These are phyloP conservation scores for Pyrenophora seminiperda DNA, from an alignment of 2,329 filamentous ascomycete genomes.

Conservation along the genomic window DNA sequence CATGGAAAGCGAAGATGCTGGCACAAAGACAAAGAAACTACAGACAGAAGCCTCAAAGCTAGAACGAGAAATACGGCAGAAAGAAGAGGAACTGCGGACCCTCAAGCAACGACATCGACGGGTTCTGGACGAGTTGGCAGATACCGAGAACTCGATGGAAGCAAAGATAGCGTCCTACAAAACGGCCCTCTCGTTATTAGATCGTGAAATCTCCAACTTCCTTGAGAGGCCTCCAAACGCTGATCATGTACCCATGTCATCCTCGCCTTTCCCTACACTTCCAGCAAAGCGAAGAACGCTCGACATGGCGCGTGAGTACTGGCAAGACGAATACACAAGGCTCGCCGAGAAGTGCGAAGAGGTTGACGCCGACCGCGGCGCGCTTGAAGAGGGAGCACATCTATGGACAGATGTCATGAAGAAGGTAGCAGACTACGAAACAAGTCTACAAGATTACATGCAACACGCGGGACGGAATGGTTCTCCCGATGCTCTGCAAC, in stretches of 20 bases:
- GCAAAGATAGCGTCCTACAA: constrained; percentile 74
- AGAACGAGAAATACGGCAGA: constrained; percentile 66
- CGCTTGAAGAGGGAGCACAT: constrained; percentile 68
- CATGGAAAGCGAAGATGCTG: constrained; percentile 62
- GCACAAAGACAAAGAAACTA: constrained; percentile 60
- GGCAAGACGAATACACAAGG: constrained; percentile 65
- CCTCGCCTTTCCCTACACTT: constrained; percentile 62
- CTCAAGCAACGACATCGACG: constrained; percentile 66
- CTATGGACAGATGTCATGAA: constrained; percentile 69
- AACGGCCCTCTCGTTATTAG: constrained; percentile 68
- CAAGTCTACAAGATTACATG: constrained; percentile 64
- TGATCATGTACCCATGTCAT: constrained; percentile 35
- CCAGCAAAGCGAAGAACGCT: constrained; percentile 69
- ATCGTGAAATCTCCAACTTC: constrained; percentile 65
- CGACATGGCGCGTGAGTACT: constrained; percentile 73
- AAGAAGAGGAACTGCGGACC: constrained; percentile 67
- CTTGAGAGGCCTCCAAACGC: constrained; percentile 60
- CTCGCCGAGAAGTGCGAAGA: constrained; percentile 61
- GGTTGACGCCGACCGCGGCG: constrained; percentile 66
- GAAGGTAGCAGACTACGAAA: constrained; percentile 68
- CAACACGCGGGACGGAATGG: constrained; percentile 27
- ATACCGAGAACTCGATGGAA: constrained; percentile 68
- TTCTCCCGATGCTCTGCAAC: constrained; percentile 21
- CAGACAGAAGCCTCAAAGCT: constrained; percentile 59
- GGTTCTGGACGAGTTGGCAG: constrained; percentile 64